Evolutionary conservation across 345 rosid species (phyloP).

Genomic region (Populus euphratica): DNA sequence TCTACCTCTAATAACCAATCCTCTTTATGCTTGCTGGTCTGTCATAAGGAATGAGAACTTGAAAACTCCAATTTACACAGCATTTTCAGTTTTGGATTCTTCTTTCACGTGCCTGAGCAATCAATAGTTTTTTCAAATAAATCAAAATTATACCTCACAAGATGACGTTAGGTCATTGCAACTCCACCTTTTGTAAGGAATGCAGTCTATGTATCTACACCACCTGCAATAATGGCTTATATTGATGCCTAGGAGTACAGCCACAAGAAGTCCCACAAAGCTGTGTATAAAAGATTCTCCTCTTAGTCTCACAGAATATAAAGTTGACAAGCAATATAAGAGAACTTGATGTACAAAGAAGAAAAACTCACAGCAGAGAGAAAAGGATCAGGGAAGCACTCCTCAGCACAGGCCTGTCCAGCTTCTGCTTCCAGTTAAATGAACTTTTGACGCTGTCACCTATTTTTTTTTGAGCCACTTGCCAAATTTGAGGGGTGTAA

Average conservation of each 20-base stretch:
- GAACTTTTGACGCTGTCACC: slow-evolving; percentile 42
- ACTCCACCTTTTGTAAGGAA: slow-evolving; percentile 66
- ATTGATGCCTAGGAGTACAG: slow-evolving; percentile 45
- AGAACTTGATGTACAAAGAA: background rate
- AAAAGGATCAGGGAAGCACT: slow-evolving; percentile 51
- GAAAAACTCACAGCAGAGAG: slow-evolving; percentile 50
- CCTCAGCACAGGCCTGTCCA: slow-evolving; percentile 70
- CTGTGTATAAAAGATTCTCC: slow-evolving; percentile 30
- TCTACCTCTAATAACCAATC: no score
- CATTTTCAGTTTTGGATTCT: background rate
- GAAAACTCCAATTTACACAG: background rate
- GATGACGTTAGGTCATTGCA: slow-evolving; percentile 59
- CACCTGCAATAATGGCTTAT: slow-evolving; percentile 59
- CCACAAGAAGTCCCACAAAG: slow-evolving; percentile 46
- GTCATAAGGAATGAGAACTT: background rate
- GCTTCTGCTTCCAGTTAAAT: slow-evolving; percentile 47
- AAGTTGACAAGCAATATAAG: background rate
- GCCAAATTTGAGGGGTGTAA: slow-evolving; percentile 53
- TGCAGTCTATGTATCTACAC: slow-evolving; percentile 67
- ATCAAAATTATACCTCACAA: slow-evolving; percentile 53
- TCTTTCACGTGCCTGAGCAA: background rate
- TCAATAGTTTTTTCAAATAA: background rate
- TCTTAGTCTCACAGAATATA: background rate
- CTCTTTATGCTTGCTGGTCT: background rate
- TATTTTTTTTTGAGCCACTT: slow-evolving; percentile 40